phyloP scores from a whole-genome alignment of 768 basidiomycete species.

The Boletus reticulatus region DNA sequence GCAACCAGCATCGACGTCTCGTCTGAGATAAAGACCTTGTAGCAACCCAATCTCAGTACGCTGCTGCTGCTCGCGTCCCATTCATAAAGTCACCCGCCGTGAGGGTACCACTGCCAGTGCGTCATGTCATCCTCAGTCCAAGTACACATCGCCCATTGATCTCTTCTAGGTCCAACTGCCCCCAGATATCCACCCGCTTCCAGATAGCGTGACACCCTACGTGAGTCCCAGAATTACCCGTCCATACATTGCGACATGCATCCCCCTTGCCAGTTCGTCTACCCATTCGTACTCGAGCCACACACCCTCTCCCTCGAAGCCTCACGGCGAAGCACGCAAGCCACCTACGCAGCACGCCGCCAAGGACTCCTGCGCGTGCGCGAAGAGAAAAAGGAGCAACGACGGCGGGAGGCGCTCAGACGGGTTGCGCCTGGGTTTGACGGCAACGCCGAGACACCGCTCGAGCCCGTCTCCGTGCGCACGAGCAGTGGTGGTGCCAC shows the following conservation, averaged over 20 bases:
- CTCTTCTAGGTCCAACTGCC: conserved; percentile 74
- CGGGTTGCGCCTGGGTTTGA: conserved; percentile 86
- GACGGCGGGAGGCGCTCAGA: conserved; percentile 61
- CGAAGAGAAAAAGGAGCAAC: conserved; percentile 73
- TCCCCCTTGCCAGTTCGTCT: conserved; percentile 77
- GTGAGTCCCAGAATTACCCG: conserved; percentile 44
- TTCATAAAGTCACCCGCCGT: conserved; percentile 92
- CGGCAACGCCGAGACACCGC: conserved; percentile 49
- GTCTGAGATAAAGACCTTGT: neutral
- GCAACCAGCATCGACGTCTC: neutral
- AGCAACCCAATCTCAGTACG: conserved; percentile 63
- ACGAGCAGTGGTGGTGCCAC: neutral
- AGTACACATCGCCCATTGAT: neutral
- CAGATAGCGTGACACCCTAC: conserved; percentile 86
- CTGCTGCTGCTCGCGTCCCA: conserved; percentile 71
- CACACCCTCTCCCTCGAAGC: conserved; percentile 79
- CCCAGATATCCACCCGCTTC: conserved; percentile 91
- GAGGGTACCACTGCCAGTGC: conserved; percentile 77
- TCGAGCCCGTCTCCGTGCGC: conserved; percentile 31
- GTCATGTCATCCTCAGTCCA: conserved; percentile 22
- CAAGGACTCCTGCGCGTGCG: conserved; percentile 69
- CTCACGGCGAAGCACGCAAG: conserved; percentile 63
- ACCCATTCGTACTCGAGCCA: conserved; percentile 91
- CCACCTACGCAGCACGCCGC: conserved; percentile 62
- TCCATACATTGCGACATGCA: neutral